phyloP scores from a whole-genome alignment of 148 eudicot genomes.

The Chenopodium formosanum region DNA sequence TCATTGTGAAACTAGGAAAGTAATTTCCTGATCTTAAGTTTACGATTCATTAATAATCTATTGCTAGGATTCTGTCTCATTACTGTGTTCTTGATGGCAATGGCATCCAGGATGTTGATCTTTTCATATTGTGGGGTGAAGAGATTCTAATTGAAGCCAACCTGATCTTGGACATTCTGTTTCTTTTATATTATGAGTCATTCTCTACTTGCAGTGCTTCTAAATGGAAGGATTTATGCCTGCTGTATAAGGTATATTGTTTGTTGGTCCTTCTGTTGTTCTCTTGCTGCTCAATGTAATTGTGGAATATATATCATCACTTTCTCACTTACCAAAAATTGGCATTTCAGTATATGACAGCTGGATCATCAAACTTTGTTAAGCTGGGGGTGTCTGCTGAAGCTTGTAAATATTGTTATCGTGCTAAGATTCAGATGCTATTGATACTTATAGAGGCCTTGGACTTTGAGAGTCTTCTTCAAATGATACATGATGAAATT shows the following conservation, averaged over 20 bases:
- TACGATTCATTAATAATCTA: not conserved
- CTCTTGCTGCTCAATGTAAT: conserved; percentile 14
- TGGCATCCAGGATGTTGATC: conserved; percentile 71
- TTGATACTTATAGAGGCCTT: conserved; percentile 81
- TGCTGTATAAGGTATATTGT: conserved; percentile 66
- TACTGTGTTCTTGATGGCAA: conserved; percentile 11
- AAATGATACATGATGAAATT: conserved; percentile 78
- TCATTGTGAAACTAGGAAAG: not conserved
- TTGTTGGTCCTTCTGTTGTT: conserved; percentile 15
- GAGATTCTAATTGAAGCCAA: conserved; percentile 83
- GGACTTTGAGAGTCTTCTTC: conserved; percentile 86
- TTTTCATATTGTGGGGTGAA: conserved; percentile 89
- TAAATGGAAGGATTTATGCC: conserved; percentile 77
- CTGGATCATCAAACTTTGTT: conserved; percentile 62
- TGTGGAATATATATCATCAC: not conserved
- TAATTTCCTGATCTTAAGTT: not conserved
- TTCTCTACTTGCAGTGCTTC: conserved; percentile 65
- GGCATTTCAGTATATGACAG: conserved; percentile 59
- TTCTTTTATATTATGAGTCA: conserved; percentile 83
- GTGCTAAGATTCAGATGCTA: conserved; percentile 84
- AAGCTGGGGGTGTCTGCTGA: conserved; percentile 77
- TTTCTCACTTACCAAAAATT: conserved; percentile 20
- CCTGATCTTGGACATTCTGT: conserved; percentile 80
- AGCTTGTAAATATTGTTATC: conserved; percentile 57
- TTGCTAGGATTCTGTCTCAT: not conserved